Base-by-base conservation (phyloP, 2,329 filamentous ascomycete species). In the Pyrenochaeta sp. region DNA sequence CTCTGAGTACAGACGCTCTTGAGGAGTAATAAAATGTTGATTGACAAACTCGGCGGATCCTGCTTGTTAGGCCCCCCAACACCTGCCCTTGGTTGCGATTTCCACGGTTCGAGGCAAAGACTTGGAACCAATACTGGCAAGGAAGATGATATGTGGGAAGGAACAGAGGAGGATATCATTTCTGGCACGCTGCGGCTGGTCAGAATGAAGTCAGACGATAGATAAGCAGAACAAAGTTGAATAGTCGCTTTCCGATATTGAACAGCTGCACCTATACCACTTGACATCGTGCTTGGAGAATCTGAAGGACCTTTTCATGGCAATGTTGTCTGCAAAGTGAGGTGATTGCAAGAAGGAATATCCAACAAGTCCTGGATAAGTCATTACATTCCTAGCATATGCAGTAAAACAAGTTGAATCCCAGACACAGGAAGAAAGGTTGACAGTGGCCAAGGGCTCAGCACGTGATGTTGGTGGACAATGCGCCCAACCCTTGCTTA, bases 401-500 rank as follows among this genome's bases (percentile, higher is more conserved):
- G 9, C 23, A 27, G 9, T 9, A 9, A 27, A 27, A 27, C 4
- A 27, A 9, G 4, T 27, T 9, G 23, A 27, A 4, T 27, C 23
- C 23, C 9, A 27, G 23, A 27, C 4, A 27, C 9, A 9, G 9
- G 23, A 18, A 7, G 17, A 9, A 39, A 23, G 36, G 17, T 11
- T 9, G 17, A 15, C 20, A 6, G 7, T 15, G 14, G 36, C 15
- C n/a, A 21, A n/a, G n/a, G 20, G 14, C 7, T 23, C 36, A 17
- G 17, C 54, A 56, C 54, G 54, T 56, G 54, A 56, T 15, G n/a
- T 2, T 12, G 2, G 23, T 39, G 47, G 49, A 7, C 51, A 44
- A 51, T 60, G 58, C 56, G 27, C 15, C 29, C 29, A n/a, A 53
- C 43, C 54, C 54, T 54, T 57, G 54, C 47, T 46, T 57, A 57